Conservation (phyloP, 129 eudicot species). For the Saussurea involucrata region DNA sequence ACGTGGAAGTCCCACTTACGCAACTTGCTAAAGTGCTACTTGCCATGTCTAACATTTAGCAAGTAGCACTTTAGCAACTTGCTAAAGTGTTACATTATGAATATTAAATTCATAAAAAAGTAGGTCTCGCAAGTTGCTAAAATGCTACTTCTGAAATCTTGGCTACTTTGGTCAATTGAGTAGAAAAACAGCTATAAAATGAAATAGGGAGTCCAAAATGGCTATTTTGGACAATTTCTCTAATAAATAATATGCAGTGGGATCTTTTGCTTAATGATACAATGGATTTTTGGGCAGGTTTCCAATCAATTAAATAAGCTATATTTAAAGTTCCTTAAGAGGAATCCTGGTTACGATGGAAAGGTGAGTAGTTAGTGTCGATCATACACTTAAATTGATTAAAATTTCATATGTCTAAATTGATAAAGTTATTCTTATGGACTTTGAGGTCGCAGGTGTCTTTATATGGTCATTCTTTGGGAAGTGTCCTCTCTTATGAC, state of each 20-base stretch:
- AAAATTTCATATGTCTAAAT: not conserved
- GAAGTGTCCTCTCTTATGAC: slow-evolving; percentile 96
- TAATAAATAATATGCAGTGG: not conserved
- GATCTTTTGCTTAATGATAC: not conserved
- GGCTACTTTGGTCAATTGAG: not conserved
- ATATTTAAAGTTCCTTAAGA: slow-evolving; percentile 73
- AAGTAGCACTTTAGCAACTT: not conserved
- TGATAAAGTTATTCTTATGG: not conserved
- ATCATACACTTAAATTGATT: slow-evolving; percentile 1
- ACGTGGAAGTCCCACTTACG: not conserved
- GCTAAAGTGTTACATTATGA: not conserved
- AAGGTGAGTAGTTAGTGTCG: slow-evolving; percentile 50
- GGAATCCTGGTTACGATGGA: slow-evolving; percentile 98
- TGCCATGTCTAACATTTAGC: not conserved
- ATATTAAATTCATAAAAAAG: no score
- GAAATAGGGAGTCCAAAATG: not conserved
- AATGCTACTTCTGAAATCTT: not conserved
- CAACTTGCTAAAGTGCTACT: not conserved
- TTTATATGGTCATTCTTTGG: slow-evolving; percentile 88
- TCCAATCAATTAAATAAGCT: slow-evolving; percentile 80
- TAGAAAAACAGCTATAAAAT: not conserved
- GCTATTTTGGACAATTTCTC: not conserved
- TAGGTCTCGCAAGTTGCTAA: not conserved
- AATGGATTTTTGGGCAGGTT: slow-evolving; percentile 47
- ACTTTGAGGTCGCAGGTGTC: slow-evolving; percentile 55